These are phyloP conservation scores for Areca catechu DNA, from an alignment of 176 grass and related monocot genomes.

Conservation along the genomic window DNA sequence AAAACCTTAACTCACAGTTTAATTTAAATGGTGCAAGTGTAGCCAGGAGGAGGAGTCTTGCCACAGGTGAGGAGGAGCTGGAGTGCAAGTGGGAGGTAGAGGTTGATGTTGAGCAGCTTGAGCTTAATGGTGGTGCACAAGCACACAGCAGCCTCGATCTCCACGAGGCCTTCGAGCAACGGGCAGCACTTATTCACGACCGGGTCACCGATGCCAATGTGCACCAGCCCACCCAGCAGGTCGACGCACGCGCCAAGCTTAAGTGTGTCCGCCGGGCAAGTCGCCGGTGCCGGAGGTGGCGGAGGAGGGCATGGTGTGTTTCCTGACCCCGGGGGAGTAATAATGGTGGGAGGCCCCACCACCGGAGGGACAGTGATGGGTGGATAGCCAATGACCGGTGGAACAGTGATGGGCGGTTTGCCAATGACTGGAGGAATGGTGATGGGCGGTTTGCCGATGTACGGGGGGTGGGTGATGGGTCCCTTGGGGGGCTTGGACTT, in stretches of 20 bases:
- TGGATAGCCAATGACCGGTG: background rate
- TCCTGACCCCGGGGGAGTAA: conserved; percentile 1
- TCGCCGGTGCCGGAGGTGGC: background rate
- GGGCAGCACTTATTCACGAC: conserved; percentile 2
- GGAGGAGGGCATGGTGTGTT: background rate
- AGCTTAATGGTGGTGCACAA: conserved; percentile 12
- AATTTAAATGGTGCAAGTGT: no score
- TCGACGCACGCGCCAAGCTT: conserved; percentile 16
- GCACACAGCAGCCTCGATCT: conserved; percentile 12
- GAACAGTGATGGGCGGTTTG: background rate
- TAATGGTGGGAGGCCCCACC: background rate
- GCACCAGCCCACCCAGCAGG: conserved; percentile 7
- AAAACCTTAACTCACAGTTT: no score
- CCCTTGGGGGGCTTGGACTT: conserved; percentile 5
- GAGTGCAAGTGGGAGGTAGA: conserved; percentile 5
- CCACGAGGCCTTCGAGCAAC: conserved; percentile 1
- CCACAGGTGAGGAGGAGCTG: conserved; percentile 7
- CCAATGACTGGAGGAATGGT: background rate
- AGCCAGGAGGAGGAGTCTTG: background rate
- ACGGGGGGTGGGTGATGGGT: background rate
- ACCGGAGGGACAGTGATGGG: background rate
- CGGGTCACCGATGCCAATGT: background rate
- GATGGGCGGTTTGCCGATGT: conserved; percentile 1
- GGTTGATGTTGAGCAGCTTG: conserved; percentile 1
- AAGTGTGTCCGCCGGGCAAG: background rate